Evolutionary conservation across 805 yeast genomes (phyloP).

Genomic region (Lipomyces starkeyi): DNA sequence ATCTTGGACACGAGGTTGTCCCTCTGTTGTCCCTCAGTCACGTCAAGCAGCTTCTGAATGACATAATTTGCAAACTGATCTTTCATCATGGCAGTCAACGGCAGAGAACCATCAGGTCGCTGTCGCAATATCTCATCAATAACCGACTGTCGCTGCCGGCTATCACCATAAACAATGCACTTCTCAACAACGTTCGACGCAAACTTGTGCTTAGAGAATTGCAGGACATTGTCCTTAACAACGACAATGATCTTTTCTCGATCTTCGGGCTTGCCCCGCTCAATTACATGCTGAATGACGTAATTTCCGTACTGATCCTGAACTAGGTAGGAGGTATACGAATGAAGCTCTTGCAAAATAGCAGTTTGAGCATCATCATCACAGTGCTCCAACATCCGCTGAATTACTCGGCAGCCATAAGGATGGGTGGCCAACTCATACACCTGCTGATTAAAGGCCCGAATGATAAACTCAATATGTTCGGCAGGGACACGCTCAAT

Average conservation of each 20-base stretch:
- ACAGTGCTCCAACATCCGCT: conserved; percentile 85
- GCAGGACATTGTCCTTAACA: conserved; percentile 74
- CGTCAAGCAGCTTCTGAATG: conserved; percentile 89
- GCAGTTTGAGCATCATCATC: conserved; percentile 64
- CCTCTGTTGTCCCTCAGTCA: conserved; percentile 72
- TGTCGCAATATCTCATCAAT: conserved; percentile 60
- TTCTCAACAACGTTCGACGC: conserved; percentile 98
- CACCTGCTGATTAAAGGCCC: conserved; percentile 64
- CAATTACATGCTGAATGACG: conserved; percentile 93
- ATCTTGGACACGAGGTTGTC: conserved; percentile 73
- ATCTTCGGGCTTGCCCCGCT: conserved; percentile 68
- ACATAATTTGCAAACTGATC: conserved; percentile 98
- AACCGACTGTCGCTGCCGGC: conserved; percentile 64
- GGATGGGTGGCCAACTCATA: conserved; percentile 92
- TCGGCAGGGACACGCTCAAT: conserved; percentile 83
- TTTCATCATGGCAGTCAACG: conserved; percentile 87
- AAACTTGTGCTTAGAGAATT: conserved; percentile 92
- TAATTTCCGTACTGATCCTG: conserved; percentile 98
- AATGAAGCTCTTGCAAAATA: conserved; percentile 73
- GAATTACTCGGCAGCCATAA: conserved; percentile 97
- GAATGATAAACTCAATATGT: conserved; percentile 71
- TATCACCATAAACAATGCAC: conserved; percentile 76
- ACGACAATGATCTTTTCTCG: conserved; percentile 66
- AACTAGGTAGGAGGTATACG: conserved; percentile 73
- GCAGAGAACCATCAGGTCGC: conserved; percentile 47